Evolutionary conservation across 2,329 filamentous ascomycete species (phyloP).

Genomic region (Penicillium sp.): DNA sequence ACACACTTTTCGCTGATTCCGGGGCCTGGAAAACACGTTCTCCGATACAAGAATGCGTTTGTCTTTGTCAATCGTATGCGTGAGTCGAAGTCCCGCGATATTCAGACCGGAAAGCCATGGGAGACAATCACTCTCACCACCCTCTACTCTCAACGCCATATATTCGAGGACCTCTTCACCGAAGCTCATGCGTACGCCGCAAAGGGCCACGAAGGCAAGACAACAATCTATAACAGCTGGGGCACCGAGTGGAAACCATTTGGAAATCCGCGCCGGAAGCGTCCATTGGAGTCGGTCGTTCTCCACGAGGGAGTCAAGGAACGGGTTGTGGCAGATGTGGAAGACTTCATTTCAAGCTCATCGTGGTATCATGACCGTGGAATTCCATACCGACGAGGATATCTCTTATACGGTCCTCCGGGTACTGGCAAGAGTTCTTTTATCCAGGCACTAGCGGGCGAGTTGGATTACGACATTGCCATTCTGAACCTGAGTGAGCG

Average conservation of each 20-base stretch:
- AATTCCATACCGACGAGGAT: conserved; percentile 87
- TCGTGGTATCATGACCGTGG: conserved; percentile 94
- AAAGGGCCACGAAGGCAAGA: conserved; percentile 85
- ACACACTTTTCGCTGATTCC: conserved; percentile 87
- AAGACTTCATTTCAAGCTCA: conserved; percentile 74
- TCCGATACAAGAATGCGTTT: conserved; percentile 83
- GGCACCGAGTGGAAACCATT: conserved; percentile 83
- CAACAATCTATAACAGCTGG: conserved; percentile 81
- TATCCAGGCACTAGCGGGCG: conserved; percentile 91
- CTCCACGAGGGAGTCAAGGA: conserved; percentile 82
- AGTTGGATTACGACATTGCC: conserved; percentile 87
- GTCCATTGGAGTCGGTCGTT: conserved; percentile 84
- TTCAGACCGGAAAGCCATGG: conserved; percentile 82
- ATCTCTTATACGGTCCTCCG: conserved; percentile 83
- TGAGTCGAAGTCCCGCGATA: conserved; percentile 74
- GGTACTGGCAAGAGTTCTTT: conserved; percentile 95
- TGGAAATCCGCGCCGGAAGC: conserved; percentile 79
- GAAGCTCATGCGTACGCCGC: conserved; percentile 81
- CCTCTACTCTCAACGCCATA: conserved; percentile 80
- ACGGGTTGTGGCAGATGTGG: conserved; percentile 73
- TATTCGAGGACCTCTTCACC: conserved; percentile 86
- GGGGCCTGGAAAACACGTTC: conserved; percentile 82
- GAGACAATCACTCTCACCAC: conserved; percentile 92
- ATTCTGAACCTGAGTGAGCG: conserved; percentile 87
- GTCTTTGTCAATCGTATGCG: conserved; percentile 85